phyloP scores from a whole-genome alignment of 345 rosid species.

The Citropsis articulata region DNA sequence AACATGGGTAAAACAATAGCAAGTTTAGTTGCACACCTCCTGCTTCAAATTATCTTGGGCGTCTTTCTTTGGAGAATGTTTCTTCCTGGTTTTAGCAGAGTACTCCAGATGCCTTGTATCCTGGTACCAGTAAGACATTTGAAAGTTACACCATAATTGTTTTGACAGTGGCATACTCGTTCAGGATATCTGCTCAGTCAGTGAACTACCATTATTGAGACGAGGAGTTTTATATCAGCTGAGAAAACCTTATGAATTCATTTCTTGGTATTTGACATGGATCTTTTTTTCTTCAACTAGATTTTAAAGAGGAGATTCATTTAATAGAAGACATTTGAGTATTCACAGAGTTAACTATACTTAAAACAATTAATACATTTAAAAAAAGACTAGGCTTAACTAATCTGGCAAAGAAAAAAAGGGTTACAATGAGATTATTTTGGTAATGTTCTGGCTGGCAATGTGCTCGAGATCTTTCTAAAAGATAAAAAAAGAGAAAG shows the following conservation, averaged over 20 bases:
- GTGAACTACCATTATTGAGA: slow-evolving; percentile 5
- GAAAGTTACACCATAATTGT: neutral
- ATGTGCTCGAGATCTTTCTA: slow-evolving; percentile 14
- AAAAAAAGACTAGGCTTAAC: neutral
- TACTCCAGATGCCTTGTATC: slow-evolving; percentile 52
- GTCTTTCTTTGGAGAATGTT: slow-evolving; percentile 39
- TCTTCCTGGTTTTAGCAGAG: slow-evolving; percentile 40
- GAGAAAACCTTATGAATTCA: slow-evolving; percentile 6
- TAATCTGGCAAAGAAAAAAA: slow-evolving; percentile 8
- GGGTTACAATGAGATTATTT: slow-evolving; percentile 1
- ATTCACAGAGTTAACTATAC: neutral
- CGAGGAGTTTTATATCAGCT: neutral
- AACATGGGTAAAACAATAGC: neutral
- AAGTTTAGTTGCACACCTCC: slow-evolving; percentile 55
- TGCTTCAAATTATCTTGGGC: slow-evolving; percentile 65
- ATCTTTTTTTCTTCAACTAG: slow-evolving; percentile 7
- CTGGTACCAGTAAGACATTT: slow-evolving; percentile 34
- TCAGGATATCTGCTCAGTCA: neutral
- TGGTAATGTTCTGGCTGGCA: slow-evolving; percentile 13
- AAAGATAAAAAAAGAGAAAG: slow-evolving; percentile 15
- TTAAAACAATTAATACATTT: slow-evolving; percentile 4
- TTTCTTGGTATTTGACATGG: neutral
- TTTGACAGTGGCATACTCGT: neutral
- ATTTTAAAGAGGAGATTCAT: slow-evolving; percentile 3
- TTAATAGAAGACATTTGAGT: slow-evolving; percentile 10